Evolutionary conservation across 2,329 filamentous ascomycete species (phyloP), one percentile per base, ranked within the genome.

Genomic region (Cryphonectria japonica): DNA sequence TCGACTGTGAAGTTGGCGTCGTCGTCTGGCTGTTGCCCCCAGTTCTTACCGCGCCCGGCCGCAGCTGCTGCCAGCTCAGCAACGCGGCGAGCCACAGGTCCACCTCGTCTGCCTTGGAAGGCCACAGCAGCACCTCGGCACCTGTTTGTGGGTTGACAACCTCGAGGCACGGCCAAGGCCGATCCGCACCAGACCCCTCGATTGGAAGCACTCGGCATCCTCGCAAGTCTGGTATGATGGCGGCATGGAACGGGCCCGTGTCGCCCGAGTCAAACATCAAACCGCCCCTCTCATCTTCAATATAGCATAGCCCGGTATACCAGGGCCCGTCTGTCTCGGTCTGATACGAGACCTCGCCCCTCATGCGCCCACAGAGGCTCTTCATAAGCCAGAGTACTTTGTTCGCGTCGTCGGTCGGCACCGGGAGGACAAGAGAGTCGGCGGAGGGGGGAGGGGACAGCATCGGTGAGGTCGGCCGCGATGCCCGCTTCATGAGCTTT

Each of bases 31-130:
- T 72, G 57, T 67, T 71, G 8, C 61, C 32, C n/a, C 63, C 57
- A 26, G 60, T 83, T 74, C 87, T 88, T 70, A 87, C 82, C 16
- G 85, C 85, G 14, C 85, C 85, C 1, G 90, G 89, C 34, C 88
- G 87, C 71, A 94, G 84, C 74, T 93, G 92, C 78, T 94, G 92
- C 93, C 93, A 96, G 78, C 91, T 93, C 43, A 95, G 84, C 61
- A 96, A 80, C 9, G 93, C 93, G 19, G 93, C 93, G 70, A 95
- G 88, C 93, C 93, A 96, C 32, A 91, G 84, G 75, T 95, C 92
- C 74, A 91, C 88, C 76, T 95, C 92, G 29, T 90, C 87, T 43
- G 86, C 80, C 2, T 86, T 85, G 11, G 88, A 79, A 19, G 93
- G 91, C 50, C 90, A 87, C 70, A 96, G 81, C 68, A 92, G 83